Conservation (phyloP, 1,139 yeast genomes). For the Magnusiomyces fungicola region DNA sequence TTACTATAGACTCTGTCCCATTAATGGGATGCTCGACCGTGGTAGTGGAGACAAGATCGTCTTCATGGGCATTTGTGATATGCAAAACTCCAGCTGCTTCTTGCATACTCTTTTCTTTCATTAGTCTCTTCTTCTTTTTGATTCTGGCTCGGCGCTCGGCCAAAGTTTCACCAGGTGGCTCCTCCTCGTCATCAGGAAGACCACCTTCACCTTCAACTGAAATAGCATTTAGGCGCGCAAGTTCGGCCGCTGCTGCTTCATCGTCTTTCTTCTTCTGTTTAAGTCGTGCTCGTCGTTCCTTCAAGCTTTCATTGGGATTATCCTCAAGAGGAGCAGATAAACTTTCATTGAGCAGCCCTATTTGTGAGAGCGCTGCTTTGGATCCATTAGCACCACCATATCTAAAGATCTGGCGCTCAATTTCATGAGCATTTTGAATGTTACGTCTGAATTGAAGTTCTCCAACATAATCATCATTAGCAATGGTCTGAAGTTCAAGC, state of each 20-base stretch:
- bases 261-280: conserved; percentile 23
- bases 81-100: no score
- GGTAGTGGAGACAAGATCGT: no score
- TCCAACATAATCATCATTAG: conserved; percentile 27
- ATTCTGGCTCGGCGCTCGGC: conserved; percentile 31
- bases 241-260: conserved; percentile 26
- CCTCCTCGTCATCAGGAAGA: conserved; percentile 3
- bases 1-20: no score
- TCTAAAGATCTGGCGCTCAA: conserved; percentile 14
- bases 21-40: no score
- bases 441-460: conserved; percentile 23
- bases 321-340: conserved; percentile 8
- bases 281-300: conserved; percentile 27
- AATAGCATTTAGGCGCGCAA: conserved; percentile 16
- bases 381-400: conserved; percentile 13
- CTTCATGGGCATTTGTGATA: no score
- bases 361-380: conserved; percentile 10
- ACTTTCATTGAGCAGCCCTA: conserved; percentile 11
- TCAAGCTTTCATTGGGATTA: conserved; percentile 24
- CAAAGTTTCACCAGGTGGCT: conserved; percentile 25
- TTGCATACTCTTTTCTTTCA: background rate
- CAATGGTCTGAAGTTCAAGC: conserved; percentile 30
- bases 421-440: conserved; percentile 16
- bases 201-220: conserved; percentile 17
- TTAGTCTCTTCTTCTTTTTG: conserved; percentile 12